These are phyloP conservation scores for Lasiosphaeris hirsuta DNA, from an alignment of 495 filamentous ascomycete species.

Conservation along the genomic window DNA sequence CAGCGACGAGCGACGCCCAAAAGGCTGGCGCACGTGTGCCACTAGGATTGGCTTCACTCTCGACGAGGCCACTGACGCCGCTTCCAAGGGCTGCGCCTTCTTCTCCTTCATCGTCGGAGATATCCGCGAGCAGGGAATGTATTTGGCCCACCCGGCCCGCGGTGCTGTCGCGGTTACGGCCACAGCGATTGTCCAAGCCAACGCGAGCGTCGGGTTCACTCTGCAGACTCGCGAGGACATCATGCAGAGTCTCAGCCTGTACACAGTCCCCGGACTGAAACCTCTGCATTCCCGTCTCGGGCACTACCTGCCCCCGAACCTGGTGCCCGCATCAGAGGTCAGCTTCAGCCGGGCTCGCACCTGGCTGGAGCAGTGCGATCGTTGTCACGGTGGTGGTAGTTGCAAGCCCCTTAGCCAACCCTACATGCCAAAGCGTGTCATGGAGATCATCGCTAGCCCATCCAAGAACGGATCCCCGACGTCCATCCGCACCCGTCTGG, in stretches of 20 bases:
- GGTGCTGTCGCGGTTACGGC: background rate
- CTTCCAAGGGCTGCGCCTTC: background rate
- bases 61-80: background rate
- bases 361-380: conserved; percentile 5
- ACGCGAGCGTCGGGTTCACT: background rate
- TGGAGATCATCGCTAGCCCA: background rate
- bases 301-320: background rate
- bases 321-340: conserved; percentile 1
- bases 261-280: conserved; percentile 4
- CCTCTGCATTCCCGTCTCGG: background rate
- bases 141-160: background rate
- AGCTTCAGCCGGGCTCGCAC: conserved; percentile 1
- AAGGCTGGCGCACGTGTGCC: background rate
- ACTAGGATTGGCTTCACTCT: background rate
- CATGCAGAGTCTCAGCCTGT: conserved; percentile 2
- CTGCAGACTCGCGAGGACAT: background rate
- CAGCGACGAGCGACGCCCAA: background rate
- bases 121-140: background rate
- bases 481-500: background rate
- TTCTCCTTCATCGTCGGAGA: background rate
- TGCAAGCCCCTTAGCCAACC: background rate
- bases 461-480: background rate
- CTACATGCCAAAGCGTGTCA: conserved; percentile 5
- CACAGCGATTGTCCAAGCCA: background rate
- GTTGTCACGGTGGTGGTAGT: background rate